These are phyloP conservation scores for Wickerhamiella azymoides DNA, from an alignment of 805 yeast species.

Conservation along the genomic window DNA sequence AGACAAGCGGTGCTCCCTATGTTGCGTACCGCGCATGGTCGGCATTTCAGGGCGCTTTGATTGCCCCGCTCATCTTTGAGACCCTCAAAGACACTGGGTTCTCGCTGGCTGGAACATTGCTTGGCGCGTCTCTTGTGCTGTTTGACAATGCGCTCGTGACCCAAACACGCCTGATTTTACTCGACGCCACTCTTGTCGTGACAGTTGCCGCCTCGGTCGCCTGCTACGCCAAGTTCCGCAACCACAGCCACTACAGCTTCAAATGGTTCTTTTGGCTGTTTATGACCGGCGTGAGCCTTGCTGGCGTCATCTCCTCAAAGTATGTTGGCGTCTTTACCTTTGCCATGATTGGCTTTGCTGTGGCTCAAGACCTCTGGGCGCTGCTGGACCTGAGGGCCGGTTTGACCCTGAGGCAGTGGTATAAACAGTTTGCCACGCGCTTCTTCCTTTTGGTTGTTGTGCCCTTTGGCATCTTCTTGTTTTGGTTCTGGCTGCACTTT, in stretches of 20 bases:
- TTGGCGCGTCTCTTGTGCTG: constrained; percentile 49
- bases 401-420: constrained; percentile 21
- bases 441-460: constrained; percentile 49
- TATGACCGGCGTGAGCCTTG: constrained; percentile 72
- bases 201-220: constrained; percentile 77
- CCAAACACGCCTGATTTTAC: constrained; percentile 73
- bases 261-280: constrained; percentile 92
- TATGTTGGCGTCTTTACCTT: constrained; percentile 95
- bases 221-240: constrained; percentile 60
- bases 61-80: constrained; percentile 77
- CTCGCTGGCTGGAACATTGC: constrained; percentile 58
- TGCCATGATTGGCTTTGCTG: constrained; percentile 75
- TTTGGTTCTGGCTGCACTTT: constrained; percentile 73
- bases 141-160: constrained; percentile 75
- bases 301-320: constrained; percentile 84
- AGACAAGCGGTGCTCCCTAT: constrained; percentile 63
- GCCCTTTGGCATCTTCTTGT: constrained; percentile 56
- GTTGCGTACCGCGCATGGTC: constrained; percentile 73
- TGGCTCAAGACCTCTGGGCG: constrained; percentile 52
- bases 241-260: constrained; percentile 52
- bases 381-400: constrained; percentile 59
- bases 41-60: constrained; percentile 66
- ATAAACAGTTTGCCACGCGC: constrained; percentile 59
- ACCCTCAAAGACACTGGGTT: constrained; percentile 68
- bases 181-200: constrained; percentile 82